Base-by-base conservation (phyloP, 2,329 filamentous ascomycete species). In the Chrysoporthe austroafricana region DNA sequence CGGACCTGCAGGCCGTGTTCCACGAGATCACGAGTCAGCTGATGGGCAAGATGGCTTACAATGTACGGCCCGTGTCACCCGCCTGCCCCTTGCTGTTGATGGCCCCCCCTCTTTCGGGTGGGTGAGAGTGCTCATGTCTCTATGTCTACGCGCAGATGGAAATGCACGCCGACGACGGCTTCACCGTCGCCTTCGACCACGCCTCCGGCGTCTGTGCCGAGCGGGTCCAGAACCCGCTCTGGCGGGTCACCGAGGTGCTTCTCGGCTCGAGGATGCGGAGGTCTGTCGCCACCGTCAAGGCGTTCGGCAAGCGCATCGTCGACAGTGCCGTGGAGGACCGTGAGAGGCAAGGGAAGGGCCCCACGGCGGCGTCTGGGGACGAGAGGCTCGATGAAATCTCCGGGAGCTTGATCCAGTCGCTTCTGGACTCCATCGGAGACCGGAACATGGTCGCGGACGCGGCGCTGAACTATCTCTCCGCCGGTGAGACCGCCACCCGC, bases 1-100 rank as follows among this genome's bases (percentile, higher is more conserved):
- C 89, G 1, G 86, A 91, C 73, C 75, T 91, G 60, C 86, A 90
- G 72, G 79, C 77, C n/a, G 78, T 88, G 1, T 85, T 90, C 58
- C 86, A 88, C 64, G 87, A 90, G 73, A 83, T 90, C 58, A 91
- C 88, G 1, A 90, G 88, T 32, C 82, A 87, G 67, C 74, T 90
- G 34, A 90, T 91, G 85, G 88, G 88, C n/a, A 83, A 83, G 69
- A 88, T 90, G 85, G 88, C 88, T 16, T 91, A 90, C 72, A 85
- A 88, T 73, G 83, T 81, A 75, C 71, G 77, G 72, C 43, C 32
- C 36, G 14, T 54, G 32, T 67, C 16, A 43, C 9, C 34, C 2
- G 9, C 26, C 39, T 13, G 4, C 3, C 36, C n/a, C n/a, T 4
- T 39, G 7, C 50, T 34, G 50, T n/a, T 52, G 48, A 8, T 52